Evolutionary conservation across 371 early-diverging fungal species (phyloP).

Genomic region (Rhizopus arrhizus): DNA sequence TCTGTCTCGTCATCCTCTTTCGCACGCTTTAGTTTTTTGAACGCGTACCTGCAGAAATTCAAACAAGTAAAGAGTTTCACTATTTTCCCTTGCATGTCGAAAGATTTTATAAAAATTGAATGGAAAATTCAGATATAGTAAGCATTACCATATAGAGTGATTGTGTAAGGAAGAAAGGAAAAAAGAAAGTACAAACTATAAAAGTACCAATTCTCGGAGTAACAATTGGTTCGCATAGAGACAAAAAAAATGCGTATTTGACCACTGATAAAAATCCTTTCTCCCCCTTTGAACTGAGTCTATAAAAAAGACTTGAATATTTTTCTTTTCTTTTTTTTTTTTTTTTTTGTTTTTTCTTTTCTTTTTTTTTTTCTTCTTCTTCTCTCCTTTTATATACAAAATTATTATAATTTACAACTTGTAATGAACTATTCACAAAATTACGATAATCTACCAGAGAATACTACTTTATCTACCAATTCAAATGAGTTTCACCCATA

Average conservation of each 20-base stretch:
- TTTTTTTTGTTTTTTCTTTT: not conserved
- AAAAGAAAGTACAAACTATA: not conserved
- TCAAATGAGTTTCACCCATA: constrained; percentile 1
- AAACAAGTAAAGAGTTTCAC: not conserved
- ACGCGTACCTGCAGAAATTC: not conserved
- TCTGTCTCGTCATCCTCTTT: not conserved
- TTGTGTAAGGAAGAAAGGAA: too few relatives aligned
- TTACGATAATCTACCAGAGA: constrained; percentile 2
- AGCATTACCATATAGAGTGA: too few relatives aligned
- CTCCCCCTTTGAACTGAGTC: too few relatives aligned
- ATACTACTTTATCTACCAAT: not conserved
- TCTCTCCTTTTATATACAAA: not conserved
- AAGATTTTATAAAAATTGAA: too few relatives aligned
- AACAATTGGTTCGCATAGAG: not conserved
- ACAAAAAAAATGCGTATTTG: not conserved
- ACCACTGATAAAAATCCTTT: not conserved
- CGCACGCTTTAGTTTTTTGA: not conserved
- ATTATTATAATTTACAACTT: not conserved
- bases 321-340: not conserved
- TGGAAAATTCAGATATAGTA: not conserved
- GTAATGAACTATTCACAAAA: constrained; percentile 3
- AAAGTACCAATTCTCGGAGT: not conserved
- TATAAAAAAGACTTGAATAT: too few relatives aligned
- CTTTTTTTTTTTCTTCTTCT: not conserved
- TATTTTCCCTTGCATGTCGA: not conserved